phyloP scores from a whole-genome alignment of 1,284 basidiomycete genomes.

The Ceraceosorus bombacis region DNA sequence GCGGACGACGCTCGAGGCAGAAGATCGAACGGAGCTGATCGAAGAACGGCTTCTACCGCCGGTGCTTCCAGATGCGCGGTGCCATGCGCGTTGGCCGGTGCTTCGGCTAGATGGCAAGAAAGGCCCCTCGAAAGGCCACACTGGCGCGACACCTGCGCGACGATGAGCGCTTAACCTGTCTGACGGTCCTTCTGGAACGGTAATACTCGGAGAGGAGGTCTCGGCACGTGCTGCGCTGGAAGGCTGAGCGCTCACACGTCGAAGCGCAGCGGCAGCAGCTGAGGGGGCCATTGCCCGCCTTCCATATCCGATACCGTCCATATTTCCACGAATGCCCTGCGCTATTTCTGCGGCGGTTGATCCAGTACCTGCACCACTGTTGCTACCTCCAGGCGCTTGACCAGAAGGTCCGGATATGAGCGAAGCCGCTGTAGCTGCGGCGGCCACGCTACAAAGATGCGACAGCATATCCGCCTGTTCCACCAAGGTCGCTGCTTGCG shows the following conservation, averaged over 20 bases:
- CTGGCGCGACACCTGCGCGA: too few species aligned
- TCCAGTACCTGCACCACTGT: neutral
- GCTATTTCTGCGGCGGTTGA: neutral
- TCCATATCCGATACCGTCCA: neutral
- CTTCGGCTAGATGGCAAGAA: neutral
- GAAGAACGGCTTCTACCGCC: neutral
- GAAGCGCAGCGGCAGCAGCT: neutral
- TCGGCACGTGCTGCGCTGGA: neutral
- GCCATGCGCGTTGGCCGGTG: neutral
- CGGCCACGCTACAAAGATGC: slow-evolving; percentile 39
- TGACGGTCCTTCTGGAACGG: neutral
- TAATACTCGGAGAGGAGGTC: neutral
- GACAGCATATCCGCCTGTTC: slow-evolving; percentile 46
- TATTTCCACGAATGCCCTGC: neutral
- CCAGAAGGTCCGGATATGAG: slow-evolving; percentile 18
- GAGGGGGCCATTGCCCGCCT: neutral
- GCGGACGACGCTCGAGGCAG: too few species aligned
- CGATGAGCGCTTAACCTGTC: neutral
- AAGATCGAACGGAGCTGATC: neutral
- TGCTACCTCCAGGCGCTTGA: neutral
- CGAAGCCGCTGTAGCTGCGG: slow-evolving; percentile 44
- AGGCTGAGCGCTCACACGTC: neutral
- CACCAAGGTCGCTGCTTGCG: slow-evolving; percentile 38
- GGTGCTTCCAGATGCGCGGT: neutral
- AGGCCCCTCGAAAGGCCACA: too few species aligned